Evolutionary conservation across 1,284 basidiomycete species (phyloP).

Genomic region (Leccinum subfulvum): DNA sequence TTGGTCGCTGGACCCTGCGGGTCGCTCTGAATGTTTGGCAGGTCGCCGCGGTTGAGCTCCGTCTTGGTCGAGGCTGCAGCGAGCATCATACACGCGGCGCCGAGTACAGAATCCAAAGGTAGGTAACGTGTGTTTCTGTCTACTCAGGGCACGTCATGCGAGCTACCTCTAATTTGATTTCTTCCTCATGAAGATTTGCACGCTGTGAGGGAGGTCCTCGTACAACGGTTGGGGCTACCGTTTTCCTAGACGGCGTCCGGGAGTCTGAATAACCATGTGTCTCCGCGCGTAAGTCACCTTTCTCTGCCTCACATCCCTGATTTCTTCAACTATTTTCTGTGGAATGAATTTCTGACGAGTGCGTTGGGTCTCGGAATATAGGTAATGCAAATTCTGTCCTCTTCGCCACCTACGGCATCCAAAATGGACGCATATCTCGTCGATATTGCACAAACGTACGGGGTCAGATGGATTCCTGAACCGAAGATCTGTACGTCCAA

Average conservation of each 20-base stretch:
- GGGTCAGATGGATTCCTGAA: constrained; percentile 63
- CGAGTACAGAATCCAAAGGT: constrained; percentile 61
- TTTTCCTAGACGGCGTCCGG: constrained; percentile 53
- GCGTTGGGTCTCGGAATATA: constrained; percentile 24
- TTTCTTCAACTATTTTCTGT: neutral
- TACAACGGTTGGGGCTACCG: constrained; percentile 53
- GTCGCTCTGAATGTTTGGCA: constrained; percentile 25
- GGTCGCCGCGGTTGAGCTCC: constrained; percentile 40
- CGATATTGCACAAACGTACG: constrained; percentile 51
- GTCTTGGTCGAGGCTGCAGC: constrained; percentile 60
- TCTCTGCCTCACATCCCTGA: neutral
- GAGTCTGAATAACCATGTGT: constrained; percentile 56
- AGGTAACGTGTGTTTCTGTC: neutral
- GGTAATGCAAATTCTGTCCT: constrained; percentile 51
- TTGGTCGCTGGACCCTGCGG: constrained; percentile 2
- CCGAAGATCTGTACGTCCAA: constrained; percentile 58
- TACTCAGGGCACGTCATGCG: constrained; percentile 2
- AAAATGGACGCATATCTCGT: constrained; percentile 56
- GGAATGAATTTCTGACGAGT: constrained; percentile 5
- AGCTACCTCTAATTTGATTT: constrained; percentile 1
- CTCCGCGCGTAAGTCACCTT: constrained; percentile 43
- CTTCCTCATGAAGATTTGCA: constrained; percentile 49
- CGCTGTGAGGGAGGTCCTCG: constrained; percentile 51
- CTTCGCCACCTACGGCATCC: constrained; percentile 52
- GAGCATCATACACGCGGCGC: constrained; percentile 62